Percentiles rank a stretch among this genome's conserved stretches.
Conservation (phyloP, 2,329 filamentous ascomycete genomes). For the Aspergillus novofumigatus region DNA sequence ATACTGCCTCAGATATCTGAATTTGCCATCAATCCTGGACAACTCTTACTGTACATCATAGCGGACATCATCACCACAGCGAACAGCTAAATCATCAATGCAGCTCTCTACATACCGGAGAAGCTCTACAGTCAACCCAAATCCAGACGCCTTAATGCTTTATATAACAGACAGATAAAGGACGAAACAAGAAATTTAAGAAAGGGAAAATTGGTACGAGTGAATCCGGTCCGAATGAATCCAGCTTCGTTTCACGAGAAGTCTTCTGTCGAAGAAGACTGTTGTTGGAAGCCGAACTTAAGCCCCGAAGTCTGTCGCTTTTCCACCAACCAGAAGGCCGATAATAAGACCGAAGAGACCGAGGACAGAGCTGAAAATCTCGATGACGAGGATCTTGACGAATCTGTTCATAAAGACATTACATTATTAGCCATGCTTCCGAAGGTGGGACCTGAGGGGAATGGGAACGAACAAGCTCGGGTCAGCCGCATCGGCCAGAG, state of each 20-base stretch:
- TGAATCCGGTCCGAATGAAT: constrained; percentile 13
- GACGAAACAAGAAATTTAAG: constrained; percentile 15
- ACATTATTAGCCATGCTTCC: constrained; percentile 1
- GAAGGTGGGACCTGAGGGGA: neutral
- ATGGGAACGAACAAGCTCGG: constrained; percentile 66
- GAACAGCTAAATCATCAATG: constrained; percentile 27
- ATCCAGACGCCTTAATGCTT: constrained; percentile 38
- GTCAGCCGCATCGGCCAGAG: constrained; percentile 92
- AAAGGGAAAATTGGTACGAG: constrained; percentile 20
- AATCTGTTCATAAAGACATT: constrained; percentile 56
- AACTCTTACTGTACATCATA: constrained; percentile 21
- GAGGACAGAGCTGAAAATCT: constrained; percentile 97
- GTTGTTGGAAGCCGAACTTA: constrained; percentile 14
- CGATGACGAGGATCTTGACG: constrained; percentile 97
- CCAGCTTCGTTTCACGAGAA: constrained; percentile 9
- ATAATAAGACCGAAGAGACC: constrained; percentile 96
- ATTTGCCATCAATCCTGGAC: constrained; percentile 15
- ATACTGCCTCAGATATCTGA: neutral
- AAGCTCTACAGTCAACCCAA: constrained; percentile 27
- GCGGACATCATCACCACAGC: constrained; percentile 11
- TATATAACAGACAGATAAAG: constrained; percentile 30
- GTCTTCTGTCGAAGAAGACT: constrained; percentile 15
- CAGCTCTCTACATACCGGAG: constrained; percentile 23
- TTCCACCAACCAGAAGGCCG: constrained; percentile 80
- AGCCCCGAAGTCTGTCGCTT: constrained; percentile 67